Evolutionary conservation across 2,329 filamentous ascomycete genomes (phyloP).

Genomic region (Sclerotinia trifoliorum): DNA sequence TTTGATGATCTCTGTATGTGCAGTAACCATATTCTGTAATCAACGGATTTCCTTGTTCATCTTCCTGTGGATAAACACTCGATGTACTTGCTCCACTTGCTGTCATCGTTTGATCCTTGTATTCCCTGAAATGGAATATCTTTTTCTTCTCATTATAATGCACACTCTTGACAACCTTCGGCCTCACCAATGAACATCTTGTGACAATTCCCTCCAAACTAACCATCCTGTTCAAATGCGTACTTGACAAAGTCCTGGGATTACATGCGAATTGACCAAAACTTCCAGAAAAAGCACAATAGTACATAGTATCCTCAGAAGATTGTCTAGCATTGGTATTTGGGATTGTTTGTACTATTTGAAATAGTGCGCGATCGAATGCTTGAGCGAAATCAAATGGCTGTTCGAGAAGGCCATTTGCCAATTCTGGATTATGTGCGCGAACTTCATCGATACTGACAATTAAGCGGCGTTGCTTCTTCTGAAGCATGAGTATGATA

Average conservation of each 20-base stretch:
- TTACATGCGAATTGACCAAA: conserved; percentile 96
- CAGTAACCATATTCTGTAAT: conserved; percentile 95
- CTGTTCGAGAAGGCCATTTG: conserved; percentile 71
- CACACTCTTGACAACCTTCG: conserved; percentile 97
- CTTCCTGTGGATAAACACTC: conserved; percentile 91
- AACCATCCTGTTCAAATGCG: conserved; percentile 93
- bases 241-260: conserved; percentile 84
- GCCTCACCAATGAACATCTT: conserved; percentile 88
- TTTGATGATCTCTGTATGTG: conserved; percentile 95
- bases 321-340: conserved; percentile 74
- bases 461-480: conserved; percentile 61
- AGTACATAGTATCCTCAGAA: conserved; percentile 79
- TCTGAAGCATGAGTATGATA: conserved; percentile 75
- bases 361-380: conserved; percentile 87
- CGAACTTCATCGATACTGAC: conserved; percentile 90
- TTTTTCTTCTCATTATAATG: conserved; percentile 89
- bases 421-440: conserved; percentile 79
- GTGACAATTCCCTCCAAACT: conserved; percentile 97
- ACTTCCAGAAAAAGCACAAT: conserved; percentile 94
- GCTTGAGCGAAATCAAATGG: conserved; percentile 88
- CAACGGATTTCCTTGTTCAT: conserved; percentile 87
- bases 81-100: conserved; percentile 80
- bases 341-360: conserved; percentile 78
- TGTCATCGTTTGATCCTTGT: conserved; percentile 96
- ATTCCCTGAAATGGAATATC: conserved; percentile 85